Conservation (phyloP, 1,139 yeast genomes). For the Scheffersomyces titani region DNA sequence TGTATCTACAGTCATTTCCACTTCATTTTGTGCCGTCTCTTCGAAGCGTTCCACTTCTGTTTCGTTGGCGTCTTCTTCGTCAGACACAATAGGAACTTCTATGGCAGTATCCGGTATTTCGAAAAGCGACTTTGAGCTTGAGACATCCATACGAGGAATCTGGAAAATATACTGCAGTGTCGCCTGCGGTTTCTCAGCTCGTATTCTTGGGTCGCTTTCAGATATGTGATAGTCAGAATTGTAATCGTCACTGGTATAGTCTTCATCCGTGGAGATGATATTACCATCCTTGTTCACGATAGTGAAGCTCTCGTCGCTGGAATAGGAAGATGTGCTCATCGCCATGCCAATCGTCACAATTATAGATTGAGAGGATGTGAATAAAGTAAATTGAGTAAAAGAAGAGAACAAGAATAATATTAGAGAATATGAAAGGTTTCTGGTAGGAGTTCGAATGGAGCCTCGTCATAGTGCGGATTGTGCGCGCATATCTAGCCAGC, state of each 20-base stretch:
- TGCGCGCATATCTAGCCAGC: not conserved
- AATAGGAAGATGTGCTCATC: not conserved
- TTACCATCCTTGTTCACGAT: slow-evolving; percentile 9
- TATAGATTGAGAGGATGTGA: not conserved
- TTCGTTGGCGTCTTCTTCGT: not conserved
- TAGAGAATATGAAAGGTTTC: not conserved
- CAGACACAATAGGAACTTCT: not conserved
- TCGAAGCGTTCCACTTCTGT: not conserved
- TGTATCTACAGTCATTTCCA: not conserved
- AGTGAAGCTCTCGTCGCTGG: slow-evolving; percentile 6
- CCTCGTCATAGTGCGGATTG: not conserved
- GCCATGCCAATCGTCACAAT: not conserved
- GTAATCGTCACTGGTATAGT: slow-evolving; percentile 7
- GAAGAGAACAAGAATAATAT: not conserved
- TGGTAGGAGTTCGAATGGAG: not conserved
- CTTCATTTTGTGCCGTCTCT: not conserved
- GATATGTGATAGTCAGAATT: not conserved
- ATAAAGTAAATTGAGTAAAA: not conserved
- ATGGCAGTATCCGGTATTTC: not conserved
- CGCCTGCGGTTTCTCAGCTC: not conserved
- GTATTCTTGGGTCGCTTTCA: not conserved
- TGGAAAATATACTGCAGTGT: slow-evolving; percentile 9
- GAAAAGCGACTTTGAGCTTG: not conserved
- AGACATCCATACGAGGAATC: slow-evolving; percentile 7
- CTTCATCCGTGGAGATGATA: slow-evolving; percentile 14